Conservation (phyloP, 768 basidiomycete genomes). For the Gymnopilus junonius region DNA sequence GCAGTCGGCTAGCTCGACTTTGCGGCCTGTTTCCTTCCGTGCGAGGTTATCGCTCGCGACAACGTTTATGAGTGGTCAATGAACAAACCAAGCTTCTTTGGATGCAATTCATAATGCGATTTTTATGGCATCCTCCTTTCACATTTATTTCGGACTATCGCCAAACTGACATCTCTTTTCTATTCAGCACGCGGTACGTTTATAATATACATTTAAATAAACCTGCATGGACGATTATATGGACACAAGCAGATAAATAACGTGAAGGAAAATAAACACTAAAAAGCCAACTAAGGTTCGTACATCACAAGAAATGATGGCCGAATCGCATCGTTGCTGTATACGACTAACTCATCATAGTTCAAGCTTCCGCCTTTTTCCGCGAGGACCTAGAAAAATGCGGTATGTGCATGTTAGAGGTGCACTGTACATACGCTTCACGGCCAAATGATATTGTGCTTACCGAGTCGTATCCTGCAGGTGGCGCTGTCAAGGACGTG, state of each 20-base stretch:
- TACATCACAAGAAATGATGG: slow-evolving; percentile 76
- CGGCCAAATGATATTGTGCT: slow-evolving; percentile 17
- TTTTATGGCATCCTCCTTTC: too few relatives aligned
- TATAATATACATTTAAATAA: slow-evolving; percentile 9
- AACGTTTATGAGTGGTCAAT: neutral
- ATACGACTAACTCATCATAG: slow-evolving; percentile 75
- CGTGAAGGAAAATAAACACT: neutral
- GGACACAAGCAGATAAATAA: neutral
- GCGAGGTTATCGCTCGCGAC: neutral
- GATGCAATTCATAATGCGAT: neutral
- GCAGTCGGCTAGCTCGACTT: slow-evolving; percentile 45
- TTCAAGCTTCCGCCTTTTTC: slow-evolving; percentile 71
- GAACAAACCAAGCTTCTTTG: neutral
- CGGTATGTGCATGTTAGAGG: neutral
- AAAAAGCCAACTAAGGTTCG: slow-evolving; percentile 42
- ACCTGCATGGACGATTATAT: neutral
- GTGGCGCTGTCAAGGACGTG: slow-evolving; percentile 57
- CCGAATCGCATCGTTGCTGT: slow-evolving; percentile 71
- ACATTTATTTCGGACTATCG: too few relatives aligned
- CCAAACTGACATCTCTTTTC: neutral
- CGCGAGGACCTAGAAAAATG: slow-evolving; percentile 57
- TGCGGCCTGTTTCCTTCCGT: slow-evolving; percentile 14
- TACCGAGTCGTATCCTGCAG: slow-evolving; percentile 70
- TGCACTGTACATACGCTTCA: neutral
- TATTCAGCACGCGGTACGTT: neutral